phyloP scores from a whole-genome alignment of 192 early-diverging fungal genomes.

The Dimargaris xerosporica region DNA sequence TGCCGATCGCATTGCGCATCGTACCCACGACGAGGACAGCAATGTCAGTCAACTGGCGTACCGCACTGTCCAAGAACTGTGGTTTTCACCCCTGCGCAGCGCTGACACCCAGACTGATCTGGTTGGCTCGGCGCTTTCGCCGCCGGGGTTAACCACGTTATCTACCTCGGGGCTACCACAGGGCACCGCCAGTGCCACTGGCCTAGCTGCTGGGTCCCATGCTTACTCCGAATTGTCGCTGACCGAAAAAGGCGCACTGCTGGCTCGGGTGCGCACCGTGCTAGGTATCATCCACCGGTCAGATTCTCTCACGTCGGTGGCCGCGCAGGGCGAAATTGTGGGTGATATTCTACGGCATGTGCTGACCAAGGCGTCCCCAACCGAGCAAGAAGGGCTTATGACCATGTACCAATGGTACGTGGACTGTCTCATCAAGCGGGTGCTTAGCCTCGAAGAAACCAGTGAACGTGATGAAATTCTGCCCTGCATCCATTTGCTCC shows the following conservation, averaged over 20 bases:
- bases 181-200: constrained; percentile 8
- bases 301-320: constrained; percentile 13
- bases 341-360: constrained; percentile 21
- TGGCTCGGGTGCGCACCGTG: constrained; percentile 26
- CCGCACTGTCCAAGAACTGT: constrained; percentile 54
- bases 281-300: constrained; percentile 24
- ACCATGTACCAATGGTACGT: constrained; percentile 47
- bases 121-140: constrained; percentile 2
- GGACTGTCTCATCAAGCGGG: constrained; percentile 57
- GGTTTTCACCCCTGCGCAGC: constrained; percentile 40
- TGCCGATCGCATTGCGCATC: constrained; percentile 47
- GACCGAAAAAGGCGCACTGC: constrained; percentile 4
- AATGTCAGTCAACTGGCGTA: constrained; percentile 42
- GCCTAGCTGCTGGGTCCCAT: constrained; percentile 2
- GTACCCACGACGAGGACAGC: constrained; percentile 51
- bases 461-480: constrained; percentile 12
- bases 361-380: constrained; percentile 18
- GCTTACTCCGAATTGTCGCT: constrained; percentile 12
- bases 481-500: constrained; percentile 15
- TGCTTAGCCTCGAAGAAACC: constrained; percentile 48
- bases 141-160: constrained; percentile 13
- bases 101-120: constrained; percentile 20
- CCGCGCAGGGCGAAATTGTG: constrained; percentile 21
- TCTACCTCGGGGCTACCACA: constrained; percentile 14
- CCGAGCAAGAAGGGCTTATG: constrained; percentile 32